Percentiles rank a stretch among this genome's conserved stretches.
Conservation (phyloP, 352 stramenopile species). For the Blastocystis sp. region DNA sequence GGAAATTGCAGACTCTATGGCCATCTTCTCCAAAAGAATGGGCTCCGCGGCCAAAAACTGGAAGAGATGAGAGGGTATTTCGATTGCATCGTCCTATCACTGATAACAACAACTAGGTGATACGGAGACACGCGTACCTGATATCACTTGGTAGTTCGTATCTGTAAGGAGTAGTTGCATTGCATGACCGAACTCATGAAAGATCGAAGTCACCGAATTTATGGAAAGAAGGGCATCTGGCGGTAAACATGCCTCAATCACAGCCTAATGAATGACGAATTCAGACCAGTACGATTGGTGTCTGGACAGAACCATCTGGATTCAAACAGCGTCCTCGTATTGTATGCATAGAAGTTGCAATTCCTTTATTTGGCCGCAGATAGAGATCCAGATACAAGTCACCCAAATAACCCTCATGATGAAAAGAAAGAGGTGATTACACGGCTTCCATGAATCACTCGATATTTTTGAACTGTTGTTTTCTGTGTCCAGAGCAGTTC, state of each 20-base stretch:
- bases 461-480: background rate
- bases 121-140: slow-evolving; percentile 19
- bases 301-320: background rate
- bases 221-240: background rate
- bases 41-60: background rate
- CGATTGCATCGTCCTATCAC: background rate
- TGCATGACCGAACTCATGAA: slow-evolving; percentile 43
- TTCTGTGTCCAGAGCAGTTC: background rate
- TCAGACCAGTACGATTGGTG: background rate
- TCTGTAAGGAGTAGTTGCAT: slow-evolving; percentile 55
- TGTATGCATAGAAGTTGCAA: slow-evolving; percentile 25
- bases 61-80: slow-evolving; percentile 30
- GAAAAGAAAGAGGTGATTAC: background rate
- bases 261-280: background rate
- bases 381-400: slow-evolving; percentile 43
- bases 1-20: background rate
- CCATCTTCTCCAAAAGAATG: background rate
- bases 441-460: background rate
- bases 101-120: background rate
- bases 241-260: background rate
- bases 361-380: background rate
- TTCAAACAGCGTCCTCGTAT: background rate
- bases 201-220: background rate
- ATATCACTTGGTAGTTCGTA: slow-evolving; percentile 15
- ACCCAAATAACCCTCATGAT: background rate